Evolutionary conservation across 495 filamentous ascomycete species (phyloP).

Genomic region (Penicillium argentinense): DNA sequence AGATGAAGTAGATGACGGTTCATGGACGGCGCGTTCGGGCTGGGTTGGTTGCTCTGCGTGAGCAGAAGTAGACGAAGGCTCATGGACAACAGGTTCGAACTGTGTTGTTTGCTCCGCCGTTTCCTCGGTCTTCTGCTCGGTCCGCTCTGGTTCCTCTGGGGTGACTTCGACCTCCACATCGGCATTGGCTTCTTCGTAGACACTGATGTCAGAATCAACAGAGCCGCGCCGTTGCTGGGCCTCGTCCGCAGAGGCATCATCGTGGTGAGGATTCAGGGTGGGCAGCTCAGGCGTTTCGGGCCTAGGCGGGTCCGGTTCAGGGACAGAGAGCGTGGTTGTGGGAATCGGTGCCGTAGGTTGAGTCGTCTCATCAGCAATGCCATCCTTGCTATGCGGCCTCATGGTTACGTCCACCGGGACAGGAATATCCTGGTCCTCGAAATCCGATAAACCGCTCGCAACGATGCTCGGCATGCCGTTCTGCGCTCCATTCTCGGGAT

Average conservation of each 20-base stretch:
- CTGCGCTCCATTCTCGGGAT: conserved; percentile 5
- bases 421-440: neutral
- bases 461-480: neutral
- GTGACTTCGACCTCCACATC: conserved; percentile 2
- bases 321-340: conserved; percentile 1
- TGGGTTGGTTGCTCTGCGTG: too few species aligned
- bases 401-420: neutral
- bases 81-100: too few species aligned
- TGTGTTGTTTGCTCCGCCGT: too few species aligned
- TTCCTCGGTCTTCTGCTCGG: neutral
- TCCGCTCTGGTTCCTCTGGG: neutral
- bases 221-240: conserved; percentile 15
- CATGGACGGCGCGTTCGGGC: too few species aligned
- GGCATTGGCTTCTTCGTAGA: conserved; percentile 27
- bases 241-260: conserved; percentile 6
- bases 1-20: too few species aligned
- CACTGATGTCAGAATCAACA: conserved; percentile 21
- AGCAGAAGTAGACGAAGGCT: too few species aligned
- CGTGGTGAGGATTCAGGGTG: neutral
- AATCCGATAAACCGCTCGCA: neutral
- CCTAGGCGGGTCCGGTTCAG: conserved; percentile 5
- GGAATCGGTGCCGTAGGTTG: neutral
- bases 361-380: neutral
- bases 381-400: neutral
- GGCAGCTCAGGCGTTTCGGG: conserved; percentile 12